Conservation (phyloP, 768 basidiomycete genomes). For the Kwoniella botswanensis region DNA sequence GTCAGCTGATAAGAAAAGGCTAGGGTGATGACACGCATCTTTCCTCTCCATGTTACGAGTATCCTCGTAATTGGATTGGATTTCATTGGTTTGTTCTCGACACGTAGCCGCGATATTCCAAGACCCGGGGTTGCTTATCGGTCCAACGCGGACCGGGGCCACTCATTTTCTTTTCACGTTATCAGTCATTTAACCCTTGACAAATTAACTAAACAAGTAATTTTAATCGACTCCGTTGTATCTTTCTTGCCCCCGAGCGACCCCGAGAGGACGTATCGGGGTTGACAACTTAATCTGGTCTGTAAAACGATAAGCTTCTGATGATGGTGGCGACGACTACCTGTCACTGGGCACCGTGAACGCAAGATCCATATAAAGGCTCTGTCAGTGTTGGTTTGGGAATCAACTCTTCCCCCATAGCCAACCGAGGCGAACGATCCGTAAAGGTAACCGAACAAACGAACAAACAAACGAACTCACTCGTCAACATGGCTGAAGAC, state of each 20-base stretch:
- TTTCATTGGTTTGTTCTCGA: too few relatives aligned
- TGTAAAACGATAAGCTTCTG: background rate
- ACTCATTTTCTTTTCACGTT: background rate
- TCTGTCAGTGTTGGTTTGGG: too few relatives aligned
- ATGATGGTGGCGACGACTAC: conserved; percentile 6
- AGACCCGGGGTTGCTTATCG: background rate
- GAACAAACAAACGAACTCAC: background rate
- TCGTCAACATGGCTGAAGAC: conserved; percentile 9
- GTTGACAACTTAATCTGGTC: background rate
- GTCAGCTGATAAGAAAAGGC: conserved; percentile 6
- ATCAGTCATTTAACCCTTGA: too few relatives aligned
- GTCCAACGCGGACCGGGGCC: conserved; percentile 7
- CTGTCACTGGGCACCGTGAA: too few relatives aligned
- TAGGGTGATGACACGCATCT: conserved; percentile 2
- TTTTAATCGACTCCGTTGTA: background rate
- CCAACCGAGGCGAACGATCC: too few relatives aligned
- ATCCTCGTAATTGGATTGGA: too few relatives aligned
- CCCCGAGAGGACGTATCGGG: conserved; percentile 3
- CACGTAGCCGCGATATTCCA: too few relatives aligned
- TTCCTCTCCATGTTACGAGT: too few relatives aligned
- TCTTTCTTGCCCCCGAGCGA: background rate
- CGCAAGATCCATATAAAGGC: too few relatives aligned
- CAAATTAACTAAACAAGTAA: conserved; percentile 9
- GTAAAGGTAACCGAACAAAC: too few relatives aligned
- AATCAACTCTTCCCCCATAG: too few relatives aligned